Evolutionary conservation across 768 basidiomycete genomes (phyloP), one percentile per base, ranked within the genome.

Genomic region (Suillus occidentalis): DNA sequence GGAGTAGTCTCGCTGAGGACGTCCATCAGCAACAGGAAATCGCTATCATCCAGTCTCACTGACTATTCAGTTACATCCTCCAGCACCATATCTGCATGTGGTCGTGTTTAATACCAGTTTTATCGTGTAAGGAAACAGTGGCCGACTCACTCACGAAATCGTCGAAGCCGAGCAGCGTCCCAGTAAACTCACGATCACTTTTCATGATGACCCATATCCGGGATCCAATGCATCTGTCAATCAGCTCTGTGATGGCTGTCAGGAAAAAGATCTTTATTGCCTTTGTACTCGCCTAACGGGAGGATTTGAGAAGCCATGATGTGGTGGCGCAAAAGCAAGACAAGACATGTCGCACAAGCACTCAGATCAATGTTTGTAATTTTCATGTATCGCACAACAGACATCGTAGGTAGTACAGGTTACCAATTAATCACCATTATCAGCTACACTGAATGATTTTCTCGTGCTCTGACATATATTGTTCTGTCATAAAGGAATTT

Each of bases 131-230:
- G 40, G 25, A 57, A 25, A 16, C 20, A 6, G 53, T 9, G 16
- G n/a, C 34, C 4, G 20, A 96, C 97, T 85, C 76, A 98, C 97
- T 99, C 77, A 99, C 97, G 77, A 97, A 99, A 79, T 99, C 97
- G 75, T 99, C 97, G 71, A 99, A 99, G 2, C 97, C 97, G 40
- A 97, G 84, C 49, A 99, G 82, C 3, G 89, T 97, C 13, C 97
- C 97, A 28, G 92, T 93, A 79, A 98, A 99, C 80, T 99, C 97
- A 55, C 95, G 90, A 67, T 99, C 95, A 70, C 85, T 89, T 81
- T 98, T 99, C 94, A 97, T 98, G 76, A 99, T 88, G 71, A 99
- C 97, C 94, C 95, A 97, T 73, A 99, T 96, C 58, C 88, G 87
- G 40, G 95, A 97, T 63, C 97, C 97, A 75, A 98, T 99, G 75